These are phyloP conservation scores for Colletotrichum sp. DNA, from an alignment of 2,329 filamentous ascomycete species.

Conservation along the genomic window DNA sequence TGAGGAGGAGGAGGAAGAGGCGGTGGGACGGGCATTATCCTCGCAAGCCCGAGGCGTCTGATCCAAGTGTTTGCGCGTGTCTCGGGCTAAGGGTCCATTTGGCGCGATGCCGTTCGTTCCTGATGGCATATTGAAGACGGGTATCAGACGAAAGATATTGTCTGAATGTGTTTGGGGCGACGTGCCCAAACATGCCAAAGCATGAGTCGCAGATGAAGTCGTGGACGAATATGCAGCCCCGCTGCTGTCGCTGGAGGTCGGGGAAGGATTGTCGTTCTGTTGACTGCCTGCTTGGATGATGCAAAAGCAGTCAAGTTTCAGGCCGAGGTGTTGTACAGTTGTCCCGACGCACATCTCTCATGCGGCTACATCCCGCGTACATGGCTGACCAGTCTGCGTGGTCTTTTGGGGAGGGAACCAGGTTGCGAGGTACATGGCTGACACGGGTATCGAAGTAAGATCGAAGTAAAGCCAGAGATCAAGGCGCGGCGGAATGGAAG, in stretches of 20 bases:
- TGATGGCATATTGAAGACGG: not conserved
- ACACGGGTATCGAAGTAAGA: not conserved
- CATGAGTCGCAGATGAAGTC: not conserved
- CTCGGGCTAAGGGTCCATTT: not conserved
- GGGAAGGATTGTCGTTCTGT: not conserved
- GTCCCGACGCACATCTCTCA: slow-evolving; percentile 7
- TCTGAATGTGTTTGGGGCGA: not conserved
- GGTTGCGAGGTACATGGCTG: not conserved
- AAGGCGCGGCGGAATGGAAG: not conserved
- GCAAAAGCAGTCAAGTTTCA: slow-evolving; percentile 7
- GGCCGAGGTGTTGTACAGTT: not conserved
- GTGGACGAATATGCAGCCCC: not conserved
- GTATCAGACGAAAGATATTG: slow-evolving; percentile 2
- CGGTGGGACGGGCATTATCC: slow-evolving; percentile 15
- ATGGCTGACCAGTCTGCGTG: not conserved
- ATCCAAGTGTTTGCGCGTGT: not conserved
- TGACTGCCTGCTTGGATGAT: not conserved
- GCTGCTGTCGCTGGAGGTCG: not conserved
- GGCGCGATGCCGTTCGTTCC: not conserved
- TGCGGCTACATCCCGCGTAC: slow-evolving; percentile 1
- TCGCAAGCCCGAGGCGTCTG: not conserved
- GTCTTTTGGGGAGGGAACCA: not conserved
- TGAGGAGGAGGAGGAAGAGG: not conserved
- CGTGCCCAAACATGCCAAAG: not conserved
- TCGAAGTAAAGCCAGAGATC: not conserved